Conservation (phyloP, 768 basidiomycete genomes). For the Lactarius evosmus region DNA sequence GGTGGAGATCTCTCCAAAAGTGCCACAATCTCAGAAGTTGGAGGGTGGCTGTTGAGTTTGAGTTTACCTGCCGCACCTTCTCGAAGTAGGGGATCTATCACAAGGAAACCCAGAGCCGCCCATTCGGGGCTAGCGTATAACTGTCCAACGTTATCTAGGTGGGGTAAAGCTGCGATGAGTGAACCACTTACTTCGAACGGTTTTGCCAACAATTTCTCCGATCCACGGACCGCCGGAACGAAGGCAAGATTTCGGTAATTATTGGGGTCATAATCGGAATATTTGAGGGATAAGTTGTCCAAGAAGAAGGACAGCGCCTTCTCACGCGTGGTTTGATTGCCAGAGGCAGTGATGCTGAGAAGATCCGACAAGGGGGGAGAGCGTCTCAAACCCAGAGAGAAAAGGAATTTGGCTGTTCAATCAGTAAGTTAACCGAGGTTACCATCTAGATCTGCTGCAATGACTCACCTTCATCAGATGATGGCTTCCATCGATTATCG, state of each 20-base stretch:
- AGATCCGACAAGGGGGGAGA: conserved; percentile 65
- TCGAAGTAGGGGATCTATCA: conserved; percentile 53
- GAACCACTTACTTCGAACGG: conserved; percentile 55
- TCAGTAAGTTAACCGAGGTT: not conserved
- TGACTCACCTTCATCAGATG: conserved; percentile 78
- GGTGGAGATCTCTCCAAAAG: conserved; percentile 62
- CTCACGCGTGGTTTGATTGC: conserved; percentile 48
- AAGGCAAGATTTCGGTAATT: conserved; percentile 61
- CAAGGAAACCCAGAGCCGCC: conserved; percentile 71
- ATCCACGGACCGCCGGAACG: conserved; percentile 66
- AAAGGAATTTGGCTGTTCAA: conserved; percentile 71
- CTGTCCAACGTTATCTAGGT: conserved; percentile 37
- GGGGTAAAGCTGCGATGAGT: not conserved
- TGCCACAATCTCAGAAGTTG: conserved; percentile 54
- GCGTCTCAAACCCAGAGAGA: conserved; percentile 62
- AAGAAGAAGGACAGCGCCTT: conserved; percentile 79
- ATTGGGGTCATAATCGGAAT: conserved; percentile 54
- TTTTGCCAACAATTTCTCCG: conserved; percentile 53
- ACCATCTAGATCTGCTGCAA: not conserved
- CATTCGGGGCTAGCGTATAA: conserved; percentile 69
- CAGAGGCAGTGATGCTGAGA: conserved; percentile 63
- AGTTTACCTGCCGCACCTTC: conserved; percentile 59
- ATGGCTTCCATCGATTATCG: conserved; percentile 70
- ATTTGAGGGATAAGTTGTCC: conserved; percentile 63
- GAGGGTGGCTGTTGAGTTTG: conserved; percentile 66